Percentiles rank a stretch among this genome's conserved stretches.
phyloP scores from a whole-genome alignment of 768 basidiomycete genomes.

The Suillus clintonianus region DNA sequence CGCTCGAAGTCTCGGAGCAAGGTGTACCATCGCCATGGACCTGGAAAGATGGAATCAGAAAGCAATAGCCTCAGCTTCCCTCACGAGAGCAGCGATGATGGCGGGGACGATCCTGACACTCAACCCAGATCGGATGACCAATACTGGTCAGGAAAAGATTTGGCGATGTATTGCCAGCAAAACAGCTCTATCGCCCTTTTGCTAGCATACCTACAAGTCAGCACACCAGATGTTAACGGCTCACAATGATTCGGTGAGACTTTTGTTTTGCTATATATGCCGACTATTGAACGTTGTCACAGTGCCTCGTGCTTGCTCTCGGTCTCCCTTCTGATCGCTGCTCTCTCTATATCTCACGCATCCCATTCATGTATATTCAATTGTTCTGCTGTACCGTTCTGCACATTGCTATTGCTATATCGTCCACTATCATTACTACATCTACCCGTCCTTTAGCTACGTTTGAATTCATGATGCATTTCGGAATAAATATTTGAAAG shows the following conservation, averaged over 20 bases:
- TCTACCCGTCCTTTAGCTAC: conserved; percentile 9
- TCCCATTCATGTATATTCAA: conserved; percentile 29
- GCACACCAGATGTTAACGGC: conserved; percentile 40
- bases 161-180: conserved; percentile 84
- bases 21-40: conserved; percentile 62
- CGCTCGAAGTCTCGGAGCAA: conserved; percentile 74
- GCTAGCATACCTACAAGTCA: conserved; percentile 62
- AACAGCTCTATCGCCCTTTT: conserved; percentile 84
- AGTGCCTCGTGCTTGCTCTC: conserved; percentile 21
- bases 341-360: conserved; percentile 21
- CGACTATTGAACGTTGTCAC: conserved; percentile 12
- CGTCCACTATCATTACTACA: conserved; percentile 28
- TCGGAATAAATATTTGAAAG: not conserved
- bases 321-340: conserved; percentile 28
- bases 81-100: conserved; percentile 32
- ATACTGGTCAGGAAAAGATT: conserved; percentile 78
- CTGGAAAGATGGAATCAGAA: conserved; percentile 66
- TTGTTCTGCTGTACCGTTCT: conserved; percentile 23
- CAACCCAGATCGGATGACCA: conserved; percentile 46
- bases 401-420: conserved; percentile 25
- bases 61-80: conserved; percentile 27
- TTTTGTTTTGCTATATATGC: not conserved
- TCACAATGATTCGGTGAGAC: conserved; percentile 30
- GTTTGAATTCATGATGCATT: conserved; percentile 22
- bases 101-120: conserved; percentile 30